Conservation (phyloP, 768 basidiomycete species). For the Collybia nuda region DNA sequence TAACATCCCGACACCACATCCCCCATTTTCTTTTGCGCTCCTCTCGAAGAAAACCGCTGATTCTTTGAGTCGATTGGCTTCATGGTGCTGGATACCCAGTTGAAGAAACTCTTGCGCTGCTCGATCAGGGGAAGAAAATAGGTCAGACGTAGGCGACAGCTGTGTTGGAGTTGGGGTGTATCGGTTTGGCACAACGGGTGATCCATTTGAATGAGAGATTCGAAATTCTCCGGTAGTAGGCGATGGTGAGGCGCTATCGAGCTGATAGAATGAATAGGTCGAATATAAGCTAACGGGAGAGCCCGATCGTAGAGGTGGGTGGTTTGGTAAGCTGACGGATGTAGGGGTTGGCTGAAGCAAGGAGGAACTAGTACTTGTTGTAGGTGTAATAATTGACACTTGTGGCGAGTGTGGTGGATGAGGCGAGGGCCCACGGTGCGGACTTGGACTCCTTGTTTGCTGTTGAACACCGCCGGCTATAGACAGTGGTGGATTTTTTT, state of each 20-base stretch:
- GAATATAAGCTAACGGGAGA: conserved; percentile 54
- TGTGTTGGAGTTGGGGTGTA: conserved; percentile 11
- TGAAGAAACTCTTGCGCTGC: conserved; percentile 71
- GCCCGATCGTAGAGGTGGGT: conserved; percentile 32
- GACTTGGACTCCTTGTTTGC: conserved; percentile 11
- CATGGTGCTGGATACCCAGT: conserved; percentile 76
- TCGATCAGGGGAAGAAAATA: conserved; percentile 6
- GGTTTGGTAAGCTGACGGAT: conserved; percentile 17
- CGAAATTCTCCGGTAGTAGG: conserved; percentile 33
- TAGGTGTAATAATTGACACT: neutral
- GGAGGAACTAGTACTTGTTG: conserved; percentile 5
- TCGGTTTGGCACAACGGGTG: conserved; percentile 10
- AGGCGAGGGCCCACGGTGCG: neutral
- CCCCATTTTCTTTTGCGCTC: conserved; percentile 71
- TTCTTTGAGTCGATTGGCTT: conserved; percentile 67
- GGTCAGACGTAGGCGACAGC: conserved; percentile 9
- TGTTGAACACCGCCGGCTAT: conserved; percentile 5
- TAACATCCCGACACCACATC: conserved; percentile 87
- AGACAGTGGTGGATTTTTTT: neutral
- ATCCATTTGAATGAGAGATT: conserved; percentile 11
- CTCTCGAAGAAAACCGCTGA: conserved; percentile 76
- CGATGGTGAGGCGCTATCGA: conserved; percentile 45
- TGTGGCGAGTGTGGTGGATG: conserved; percentile 3
- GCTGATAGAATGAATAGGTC: conserved; percentile 64
- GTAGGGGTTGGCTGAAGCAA: conserved; percentile 8